Evolutionary conservation across 345 rosid genomes (phyloP), one percentile per base, ranked within the genome.

Genomic region (Combretum micranthum): DNA sequence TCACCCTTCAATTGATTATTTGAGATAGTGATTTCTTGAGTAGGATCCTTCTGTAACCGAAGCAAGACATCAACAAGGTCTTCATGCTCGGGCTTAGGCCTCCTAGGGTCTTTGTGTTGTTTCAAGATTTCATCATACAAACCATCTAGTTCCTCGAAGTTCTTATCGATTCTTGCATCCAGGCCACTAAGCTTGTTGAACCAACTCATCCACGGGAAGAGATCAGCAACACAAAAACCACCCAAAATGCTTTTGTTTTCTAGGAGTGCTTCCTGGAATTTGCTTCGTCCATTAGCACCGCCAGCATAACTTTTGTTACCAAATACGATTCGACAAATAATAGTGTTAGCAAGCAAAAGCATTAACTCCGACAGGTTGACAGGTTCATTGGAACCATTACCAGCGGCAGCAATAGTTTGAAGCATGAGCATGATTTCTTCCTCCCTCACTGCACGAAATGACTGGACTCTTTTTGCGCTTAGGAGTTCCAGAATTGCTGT

Each of bases 401-500:
- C 46, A 1, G 47, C 10, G 20, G 1, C 3, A 7, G 65, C 56
- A 17, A 72, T 20, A 16, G 44, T 58, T 37, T 64, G 50, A 2
- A 61, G 7, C 37, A 73, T 39, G 26, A 4, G 14, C 13, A 44
- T 19, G 44, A 61, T 53, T 49, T 70, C 73, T 44, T 75, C 67
- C 15, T 67, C 70, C 37, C 70, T 64, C 6, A 67, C 56, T 11
- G 9, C 53, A 10, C 59, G 62, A 55, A 70, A 70, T 0, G 70
- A 64, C 19, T 53, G 47, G 13, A 67, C 72, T 12, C 55, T 66
- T 39, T 49, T 56, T 0, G 10, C 19, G 47, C 72, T 66, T 20
- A 70, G 15, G 5, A 74, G 67, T 60, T 66, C 64, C 19, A 59
- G 42, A 46, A 44, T 57, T 26, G 56, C 20, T 20, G n/a, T 39